Evolutionary conservation across 2,329 filamentous ascomycete species (phyloP).

Genomic region (Hypoxylon sp.): DNA sequence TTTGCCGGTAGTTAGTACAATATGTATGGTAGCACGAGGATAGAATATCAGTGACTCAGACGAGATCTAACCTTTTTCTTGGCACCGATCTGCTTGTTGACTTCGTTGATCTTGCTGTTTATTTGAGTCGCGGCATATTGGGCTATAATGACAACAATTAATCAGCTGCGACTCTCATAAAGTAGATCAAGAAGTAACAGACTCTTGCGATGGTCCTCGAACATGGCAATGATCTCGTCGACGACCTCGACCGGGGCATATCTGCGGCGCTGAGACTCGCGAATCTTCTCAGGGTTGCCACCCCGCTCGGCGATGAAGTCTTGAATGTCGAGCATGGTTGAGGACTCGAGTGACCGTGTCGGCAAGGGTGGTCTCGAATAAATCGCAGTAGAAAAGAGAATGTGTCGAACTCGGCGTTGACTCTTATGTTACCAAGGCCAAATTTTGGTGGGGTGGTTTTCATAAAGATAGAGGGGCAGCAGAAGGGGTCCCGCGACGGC

Average conservation of each 20-base stretch:
- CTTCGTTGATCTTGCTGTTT: conserved; percentile 86
- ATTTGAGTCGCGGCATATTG: conserved; percentile 85
- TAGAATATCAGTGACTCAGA: conserved; percentile 43
- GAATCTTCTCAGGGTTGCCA: conserved; percentile 91
- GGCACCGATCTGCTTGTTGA: conserved; percentile 89
- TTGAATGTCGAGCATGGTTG: conserved; percentile 67
- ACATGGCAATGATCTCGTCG: conserved; percentile 90
- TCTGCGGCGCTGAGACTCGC: conserved; percentile 88
- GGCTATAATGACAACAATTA: conserved; percentile 59
- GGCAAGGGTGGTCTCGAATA: neutral
- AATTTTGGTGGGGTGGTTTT: conserved; percentile 49
- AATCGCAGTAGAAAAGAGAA: conserved; percentile 1
- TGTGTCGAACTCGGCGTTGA: conserved; percentile 13
- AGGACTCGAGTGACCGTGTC: neutral
- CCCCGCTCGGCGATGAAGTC: conserved; percentile 90
- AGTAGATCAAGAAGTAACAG: conserved; percentile 48
- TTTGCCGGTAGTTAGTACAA: conserved; percentile 16
- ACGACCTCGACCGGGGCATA: conserved; percentile 86
- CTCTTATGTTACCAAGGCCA: conserved; percentile 29
- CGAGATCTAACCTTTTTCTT: conserved; percentile 82
- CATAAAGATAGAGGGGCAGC: conserved; percentile 38
- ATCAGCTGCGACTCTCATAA: conserved; percentile 19
- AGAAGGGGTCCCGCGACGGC: conserved; percentile 25
- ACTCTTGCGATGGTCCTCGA: conserved; percentile 87
- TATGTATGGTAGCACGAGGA: conserved; percentile 2